Conservation (phyloP, 2,329 filamentous ascomycete genomes). For the Sclerotinia sclerotiorum region DNA sequence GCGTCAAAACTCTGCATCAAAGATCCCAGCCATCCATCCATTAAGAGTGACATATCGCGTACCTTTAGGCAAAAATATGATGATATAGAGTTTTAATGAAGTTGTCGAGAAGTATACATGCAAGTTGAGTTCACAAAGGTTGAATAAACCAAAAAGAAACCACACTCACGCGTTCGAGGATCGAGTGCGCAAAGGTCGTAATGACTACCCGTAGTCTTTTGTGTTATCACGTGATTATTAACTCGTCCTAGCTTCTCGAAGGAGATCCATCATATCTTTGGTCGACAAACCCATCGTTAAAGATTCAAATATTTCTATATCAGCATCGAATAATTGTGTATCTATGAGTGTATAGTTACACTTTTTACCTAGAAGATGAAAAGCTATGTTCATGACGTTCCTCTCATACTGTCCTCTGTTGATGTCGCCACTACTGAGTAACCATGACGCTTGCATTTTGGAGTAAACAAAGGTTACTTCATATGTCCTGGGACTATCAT, state of each 20-base stretch:
- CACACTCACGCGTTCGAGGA: background rate
- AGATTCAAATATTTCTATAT: background rate
- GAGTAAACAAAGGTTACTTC: background rate
- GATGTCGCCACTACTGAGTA: background rate
- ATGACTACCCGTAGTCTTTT: background rate
- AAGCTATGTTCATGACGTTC: background rate
- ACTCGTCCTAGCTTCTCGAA: background rate
- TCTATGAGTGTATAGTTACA: background rate
- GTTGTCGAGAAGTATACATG: background rate
- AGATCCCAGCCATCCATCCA: background rate
- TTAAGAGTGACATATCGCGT: background rate
- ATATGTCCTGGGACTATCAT: background rate
- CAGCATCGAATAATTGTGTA: background rate
- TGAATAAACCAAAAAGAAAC: background rate
- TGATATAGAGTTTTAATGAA: background rate
- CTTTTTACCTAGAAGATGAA: background rate
- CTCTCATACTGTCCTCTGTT: background rate
- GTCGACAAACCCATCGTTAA: background rate
- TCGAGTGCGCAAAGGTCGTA: background rate
- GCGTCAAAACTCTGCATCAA: background rate
- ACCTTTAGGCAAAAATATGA: background rate
- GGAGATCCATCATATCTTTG: background rate
- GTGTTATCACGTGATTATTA: background rate
- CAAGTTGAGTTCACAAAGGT: background rate
- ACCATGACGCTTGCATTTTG: conserved; percentile 5